Evolutionary conservation across 371 early-diverging fungal genomes (phyloP).

Genomic region (Fennellomyces sp.): DNA sequence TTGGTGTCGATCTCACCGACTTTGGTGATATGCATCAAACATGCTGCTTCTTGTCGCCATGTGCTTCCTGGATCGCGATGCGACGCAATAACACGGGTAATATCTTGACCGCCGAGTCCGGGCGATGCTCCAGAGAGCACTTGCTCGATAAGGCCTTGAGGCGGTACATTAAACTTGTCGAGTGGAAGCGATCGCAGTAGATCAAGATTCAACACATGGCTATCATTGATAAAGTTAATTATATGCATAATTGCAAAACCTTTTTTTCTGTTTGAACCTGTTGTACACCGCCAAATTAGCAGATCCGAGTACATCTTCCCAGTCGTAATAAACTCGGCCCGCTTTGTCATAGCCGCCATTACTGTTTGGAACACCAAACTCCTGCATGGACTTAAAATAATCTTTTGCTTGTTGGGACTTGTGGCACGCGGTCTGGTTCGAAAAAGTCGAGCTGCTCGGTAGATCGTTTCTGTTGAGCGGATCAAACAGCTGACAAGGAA

Average conservation of each 20-base stretch:
- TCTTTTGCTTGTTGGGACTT: slow-evolving; percentile 40
- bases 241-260: not conserved
- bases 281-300: slow-evolving; percentile 75
- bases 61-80: slow-evolving; percentile 9
- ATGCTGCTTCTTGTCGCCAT: slow-evolving; percentile 54
- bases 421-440: slow-evolving; percentile 71
- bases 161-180: slow-evolving; percentile 28
- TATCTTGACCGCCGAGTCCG: slow-evolving; percentile 40
- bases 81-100: slow-evolving; percentile 35
- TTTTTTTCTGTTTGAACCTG: slow-evolving; percentile 54
- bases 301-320: slow-evolving; percentile 63
- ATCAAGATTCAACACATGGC: slow-evolving; percentile 49
- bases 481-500: slow-evolving; percentile 71
- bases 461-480: slow-evolving; percentile 29
- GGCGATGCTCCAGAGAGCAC: slow-evolving; percentile 16
- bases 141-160: slow-evolving; percentile 34
- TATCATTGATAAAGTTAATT: slow-evolving; percentile 8
- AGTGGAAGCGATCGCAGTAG: slow-evolving; percentile 38
- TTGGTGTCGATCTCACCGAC: slow-evolving; percentile 81
- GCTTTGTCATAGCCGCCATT: slow-evolving; percentile 49
- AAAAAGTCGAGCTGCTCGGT: slow-evolving; percentile 52
- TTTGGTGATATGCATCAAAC: slow-evolving; percentile 67
- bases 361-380: slow-evolving; percentile 35
- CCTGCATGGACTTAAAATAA: slow-evolving; percentile 34
- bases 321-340: slow-evolving; percentile 73